Conservation (phyloP, 1,284 basidiomycete species). For the Moniliophthora roreri region DNA sequence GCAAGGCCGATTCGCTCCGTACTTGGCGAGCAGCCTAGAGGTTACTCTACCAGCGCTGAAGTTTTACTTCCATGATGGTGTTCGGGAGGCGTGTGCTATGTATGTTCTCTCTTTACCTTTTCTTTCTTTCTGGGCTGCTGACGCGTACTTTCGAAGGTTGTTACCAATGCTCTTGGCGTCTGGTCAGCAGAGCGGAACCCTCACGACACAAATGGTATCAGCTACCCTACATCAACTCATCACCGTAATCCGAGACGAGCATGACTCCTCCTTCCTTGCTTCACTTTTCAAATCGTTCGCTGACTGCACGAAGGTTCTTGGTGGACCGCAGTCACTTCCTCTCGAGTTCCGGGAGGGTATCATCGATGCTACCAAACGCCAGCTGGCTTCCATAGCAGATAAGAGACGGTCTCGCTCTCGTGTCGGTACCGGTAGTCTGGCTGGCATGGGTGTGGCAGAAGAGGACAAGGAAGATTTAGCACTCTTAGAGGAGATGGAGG, state of each 20-base stretch:
- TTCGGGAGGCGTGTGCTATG: conserved; percentile 77
- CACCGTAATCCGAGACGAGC: conserved; percentile 63
- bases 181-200: conserved; percentile 67
- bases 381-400: conserved; percentile 66
- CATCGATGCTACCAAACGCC: conserved; percentile 67
- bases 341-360: conserved; percentile 52
- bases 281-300: conserved; percentile 77
- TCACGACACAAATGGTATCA: conserved; percentile 70
- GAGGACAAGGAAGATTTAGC: conserved; percentile 69
- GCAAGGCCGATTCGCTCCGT: conserved; percentile 69
- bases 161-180: conserved; percentile 72
- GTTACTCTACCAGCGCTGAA: conserved; percentile 68
- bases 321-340: conserved; percentile 50
- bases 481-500: conserved; percentile 72
- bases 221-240: conserved; percentile 71
- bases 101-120: conserved; percentile 32
- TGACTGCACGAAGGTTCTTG: conserved; percentile 66
- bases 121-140: neutral
- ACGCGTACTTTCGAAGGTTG: conserved; percentile 43
- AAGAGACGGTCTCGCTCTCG: conserved; percentile 54
- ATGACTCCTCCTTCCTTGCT: conserved; percentile 72
- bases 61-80: conserved; percentile 82
- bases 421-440: conserved; percentile 35
- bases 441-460: conserved; percentile 42
- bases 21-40: conserved; percentile 67